These are phyloP conservation scores for Trichoderma sp. DNA, from an alignment of 2,329 filamentous ascomycete species.

Conservation along the genomic window DNA sequence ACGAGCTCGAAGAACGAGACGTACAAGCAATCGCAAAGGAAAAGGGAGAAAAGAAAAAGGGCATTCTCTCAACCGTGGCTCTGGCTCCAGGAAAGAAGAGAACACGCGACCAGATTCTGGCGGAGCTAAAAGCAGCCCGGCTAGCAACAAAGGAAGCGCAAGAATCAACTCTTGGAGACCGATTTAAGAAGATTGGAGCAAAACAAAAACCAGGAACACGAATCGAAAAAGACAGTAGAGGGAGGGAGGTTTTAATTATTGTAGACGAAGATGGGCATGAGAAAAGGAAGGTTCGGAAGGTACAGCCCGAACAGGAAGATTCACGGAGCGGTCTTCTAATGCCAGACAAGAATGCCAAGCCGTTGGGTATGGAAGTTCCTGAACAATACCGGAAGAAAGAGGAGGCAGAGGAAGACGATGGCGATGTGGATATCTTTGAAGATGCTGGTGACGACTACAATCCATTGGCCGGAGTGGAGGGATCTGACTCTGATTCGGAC, in stretches of 20 bases:
- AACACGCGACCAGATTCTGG: slow-evolving; percentile 66
- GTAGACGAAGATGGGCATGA: slow-evolving; percentile 67
- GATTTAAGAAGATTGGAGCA: slow-evolving; percentile 66
- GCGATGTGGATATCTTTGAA: slow-evolving; percentile 66
- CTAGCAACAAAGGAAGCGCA: slow-evolving; percentile 59
- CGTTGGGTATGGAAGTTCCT: slow-evolving; percentile 67
- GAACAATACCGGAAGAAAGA: slow-evolving; percentile 56
- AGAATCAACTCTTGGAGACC: slow-evolving; percentile 56
- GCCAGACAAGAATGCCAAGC: slow-evolving; percentile 57
- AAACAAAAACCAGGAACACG: slow-evolving; percentile 56
- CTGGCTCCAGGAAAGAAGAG: slow-evolving; percentile 61
- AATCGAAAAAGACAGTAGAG: slow-evolving; percentile 62
- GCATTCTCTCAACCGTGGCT: slow-evolving; percentile 57
- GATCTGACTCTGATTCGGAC: slow-evolving; percentile 48
- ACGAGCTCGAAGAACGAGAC: slow-evolving; percentile 57
- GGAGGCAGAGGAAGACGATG: slow-evolving; percentile 52
- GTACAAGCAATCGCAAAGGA: slow-evolving; percentile 56
- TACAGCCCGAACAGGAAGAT: slow-evolving; percentile 44
- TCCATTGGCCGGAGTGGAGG: slow-evolving; percentile 61
- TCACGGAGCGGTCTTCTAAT: slow-evolving; percentile 49
- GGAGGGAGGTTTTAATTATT: slow-evolving; percentile 65
- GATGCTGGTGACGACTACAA: slow-evolving; percentile 68
- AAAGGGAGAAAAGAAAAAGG: slow-evolving; percentile 58
- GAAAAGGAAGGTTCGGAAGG: slow-evolving; percentile 63
- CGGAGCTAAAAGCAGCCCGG: slow-evolving; percentile 65